Percentiles rank a stretch among this genome's conserved stretches.
Conservation (phyloP, 345 rosid genomes). For the Euclidium syriacum region DNA sequence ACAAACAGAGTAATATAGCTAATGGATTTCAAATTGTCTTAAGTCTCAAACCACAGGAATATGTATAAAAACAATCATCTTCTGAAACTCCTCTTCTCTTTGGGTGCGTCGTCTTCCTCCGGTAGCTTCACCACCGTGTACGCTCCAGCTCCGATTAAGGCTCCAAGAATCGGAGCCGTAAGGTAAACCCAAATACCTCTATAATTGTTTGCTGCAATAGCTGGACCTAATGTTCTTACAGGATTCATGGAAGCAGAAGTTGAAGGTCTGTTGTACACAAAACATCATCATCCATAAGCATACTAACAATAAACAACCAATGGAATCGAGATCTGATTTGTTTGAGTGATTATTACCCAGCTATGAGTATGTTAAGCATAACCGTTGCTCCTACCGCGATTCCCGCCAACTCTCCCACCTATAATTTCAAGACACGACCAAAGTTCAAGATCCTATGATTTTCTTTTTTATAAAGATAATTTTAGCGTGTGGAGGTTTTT, state of each 20-base stretch:
- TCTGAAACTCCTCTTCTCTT: slow-evolving; percentile 48
- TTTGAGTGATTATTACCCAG: slow-evolving; percentile 43
- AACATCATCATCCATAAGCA: not conserved
- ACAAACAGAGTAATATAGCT: slow-evolving; percentile 2
- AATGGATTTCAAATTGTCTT: not conserved
- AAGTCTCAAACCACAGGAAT: not conserved
- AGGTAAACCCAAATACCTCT: slow-evolving; percentile 83
- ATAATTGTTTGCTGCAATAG: slow-evolving; percentile 76
- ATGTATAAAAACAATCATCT: slow-evolving; percentile 28
- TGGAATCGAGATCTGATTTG: not conserved
- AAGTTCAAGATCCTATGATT: not conserved
- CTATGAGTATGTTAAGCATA: slow-evolving; percentile 84
- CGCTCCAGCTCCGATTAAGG: slow-evolving; percentile 75
- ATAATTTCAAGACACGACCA: slow-evolving; percentile 18
- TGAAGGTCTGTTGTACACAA: slow-evolving; percentile 40
- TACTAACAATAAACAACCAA: not conserved
- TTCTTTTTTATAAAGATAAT: not conserved
- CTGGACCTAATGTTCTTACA: slow-evolving; percentile 82
- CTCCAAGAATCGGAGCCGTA: slow-evolving; percentile 77
- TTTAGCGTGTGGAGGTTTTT: slow-evolving; percentile 1
- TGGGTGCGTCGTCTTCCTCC: slow-evolving; percentile 44
- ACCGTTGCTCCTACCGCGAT: slow-evolving; percentile 94
- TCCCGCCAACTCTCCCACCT: slow-evolving; percentile 92
- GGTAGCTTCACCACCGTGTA: slow-evolving; percentile 80
- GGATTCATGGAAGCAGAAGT: slow-evolving; percentile 94